A percentile compares a stretch with the other conserved stretches of the same genome.
phyloP scores from a whole-genome alignment of 1,139 yeast species.

The Zygosaccharomyces pseudobailii region DNA sequence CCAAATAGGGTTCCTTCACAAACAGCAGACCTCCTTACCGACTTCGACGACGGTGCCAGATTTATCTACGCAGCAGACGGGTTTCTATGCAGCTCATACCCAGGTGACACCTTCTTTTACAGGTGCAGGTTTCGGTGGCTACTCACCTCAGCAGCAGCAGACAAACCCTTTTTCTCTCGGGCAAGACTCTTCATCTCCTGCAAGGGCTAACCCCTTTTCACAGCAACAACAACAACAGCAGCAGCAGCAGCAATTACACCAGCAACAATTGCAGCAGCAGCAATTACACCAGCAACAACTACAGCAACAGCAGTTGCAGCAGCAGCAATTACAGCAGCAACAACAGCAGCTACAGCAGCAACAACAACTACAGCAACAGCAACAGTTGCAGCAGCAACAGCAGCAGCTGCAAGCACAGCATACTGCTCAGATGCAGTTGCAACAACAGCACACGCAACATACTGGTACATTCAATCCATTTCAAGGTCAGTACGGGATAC shows the following conservation, averaged over 20 bases:
- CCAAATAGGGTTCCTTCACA: constrained; percentile 2
- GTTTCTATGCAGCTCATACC: constrained; percentile 20
- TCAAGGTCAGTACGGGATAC: constrained; percentile 14
- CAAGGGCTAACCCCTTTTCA: constrained; percentile 18
- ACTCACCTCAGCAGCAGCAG: constrained; percentile 25
- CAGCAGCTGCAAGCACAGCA: constrained; percentile 15
- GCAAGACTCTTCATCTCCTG: constrained; percentile 7
- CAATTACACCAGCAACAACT: constrained; percentile 17
- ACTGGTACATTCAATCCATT: constrained; percentile 30
- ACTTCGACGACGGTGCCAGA: constrained; percentile 3
- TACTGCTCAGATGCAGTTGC: constrained; percentile 4
- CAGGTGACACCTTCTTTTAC: constrained; percentile 39
- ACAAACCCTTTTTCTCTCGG: constrained; percentile 17
- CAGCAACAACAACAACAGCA: constrained; percentile 24
- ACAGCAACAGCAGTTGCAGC: constrained; percentile 23
- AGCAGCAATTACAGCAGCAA: constrained; percentile 15
- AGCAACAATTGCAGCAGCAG: constrained; percentile 16
- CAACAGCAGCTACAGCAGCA: constrained; percentile 17
- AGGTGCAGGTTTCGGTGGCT: constrained; percentile 59
- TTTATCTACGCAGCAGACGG: constrained; percentile 17
- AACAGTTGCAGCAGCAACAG: constrained; percentile 11
- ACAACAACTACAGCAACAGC: constrained; percentile 14
- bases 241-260: constrained; percentile 16
- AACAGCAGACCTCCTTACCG: neutral
- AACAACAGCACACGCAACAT: constrained; percentile 17